Base-by-base conservation (phyloP, 2,329 filamentous ascomycete species). In the Periglandula ipomoeae region DNA sequence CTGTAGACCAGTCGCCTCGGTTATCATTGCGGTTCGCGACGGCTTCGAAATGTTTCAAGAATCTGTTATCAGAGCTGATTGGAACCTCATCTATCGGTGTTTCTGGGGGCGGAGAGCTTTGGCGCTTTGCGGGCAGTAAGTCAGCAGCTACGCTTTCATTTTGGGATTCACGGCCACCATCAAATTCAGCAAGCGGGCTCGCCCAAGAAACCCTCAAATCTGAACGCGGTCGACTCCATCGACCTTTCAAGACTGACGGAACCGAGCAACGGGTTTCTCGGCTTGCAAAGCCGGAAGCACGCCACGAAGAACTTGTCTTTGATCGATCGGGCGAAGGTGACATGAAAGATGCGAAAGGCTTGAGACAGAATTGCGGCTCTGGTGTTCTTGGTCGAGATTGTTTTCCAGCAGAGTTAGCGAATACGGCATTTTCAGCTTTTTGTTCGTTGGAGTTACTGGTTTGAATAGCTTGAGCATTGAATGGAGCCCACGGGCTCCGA, bases 281-380 rank as follows among this genome's bases (percentile, higher is more conserved):
- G 11, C 5, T n/a, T 4, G 23, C 8, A 10, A 20, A 7, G 24
- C 20, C 17, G 10, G 24, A 37, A 10, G 15, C 11, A n/a, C 11
- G 37, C 39, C n/a, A 26, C 4, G 24, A 35, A n/a, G 5, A 3
- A 10, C 27, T 22, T 1, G 3, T 30, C 10, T 56, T 52, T 13
- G 53, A 54, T n/a, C 56, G 63, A 37, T 69, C 64, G 1, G 75
- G 71, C 0, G 74, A 75, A 1, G 73, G 70, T 1, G 72, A 72
- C 56, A 75, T 70, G 56, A 79, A 79, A 1, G 70, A 69, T 1
- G 72, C 68, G 56, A 79, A 79, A 0, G 74, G 69, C 52, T 73
- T 76, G 55, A 77, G 65, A 0, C 70, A 71, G 26, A 76, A 65
- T 4, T 69, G 69, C 13, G 71, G 67, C 44, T 77, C 71, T 5